Percentiles rank a stretch among this genome's conserved stretches.
Conservation (phyloP, 192 early-diverging fungal genomes). For the Bifiguratus adelaidae region DNA sequence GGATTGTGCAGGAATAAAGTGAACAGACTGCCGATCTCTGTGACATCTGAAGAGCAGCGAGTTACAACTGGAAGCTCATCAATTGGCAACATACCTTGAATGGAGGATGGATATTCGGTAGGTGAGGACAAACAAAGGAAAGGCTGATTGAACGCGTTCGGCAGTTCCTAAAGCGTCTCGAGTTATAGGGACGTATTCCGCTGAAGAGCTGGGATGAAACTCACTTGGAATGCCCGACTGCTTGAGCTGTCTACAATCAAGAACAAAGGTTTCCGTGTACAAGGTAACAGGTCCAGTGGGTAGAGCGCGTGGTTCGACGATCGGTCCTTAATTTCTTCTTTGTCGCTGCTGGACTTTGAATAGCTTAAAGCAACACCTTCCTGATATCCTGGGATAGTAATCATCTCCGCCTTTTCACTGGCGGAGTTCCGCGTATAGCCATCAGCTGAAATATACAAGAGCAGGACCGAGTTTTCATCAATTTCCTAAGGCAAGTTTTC, state of each 20-base stretch:
- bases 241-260: constrained; percentile 90
- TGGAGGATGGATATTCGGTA: constrained; percentile 66
- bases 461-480: constrained; percentile 69
- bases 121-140: constrained; percentile 88
- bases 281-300: constrained; percentile 86
- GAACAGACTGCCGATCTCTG: constrained; percentile 80
- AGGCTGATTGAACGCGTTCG: constrained; percentile 79
- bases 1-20: constrained; percentile 92
- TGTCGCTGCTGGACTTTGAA: no score
- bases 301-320: constrained; percentile 65
- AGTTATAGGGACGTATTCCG: background rate
- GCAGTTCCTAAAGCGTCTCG: constrained; percentile 41
- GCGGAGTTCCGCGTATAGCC: constrained; percentile 24
- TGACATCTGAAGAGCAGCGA: constrained; percentile 20
- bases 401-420: background rate
- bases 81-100: constrained; percentile 49
- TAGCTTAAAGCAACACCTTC: no score
- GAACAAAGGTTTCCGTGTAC: constrained; percentile 91
- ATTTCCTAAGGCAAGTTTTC: constrained; percentile 49
- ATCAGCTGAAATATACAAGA: constrained; percentile 89
- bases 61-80: background rate
- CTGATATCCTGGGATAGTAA: background rate
- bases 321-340: constrained; percentile 25
- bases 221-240: constrained; percentile 71
- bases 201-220: constrained; percentile 2